Base-by-base conservation (phyloP, 2,329 filamentous ascomycete genomes). In the Didymella keratinophila region DNA sequence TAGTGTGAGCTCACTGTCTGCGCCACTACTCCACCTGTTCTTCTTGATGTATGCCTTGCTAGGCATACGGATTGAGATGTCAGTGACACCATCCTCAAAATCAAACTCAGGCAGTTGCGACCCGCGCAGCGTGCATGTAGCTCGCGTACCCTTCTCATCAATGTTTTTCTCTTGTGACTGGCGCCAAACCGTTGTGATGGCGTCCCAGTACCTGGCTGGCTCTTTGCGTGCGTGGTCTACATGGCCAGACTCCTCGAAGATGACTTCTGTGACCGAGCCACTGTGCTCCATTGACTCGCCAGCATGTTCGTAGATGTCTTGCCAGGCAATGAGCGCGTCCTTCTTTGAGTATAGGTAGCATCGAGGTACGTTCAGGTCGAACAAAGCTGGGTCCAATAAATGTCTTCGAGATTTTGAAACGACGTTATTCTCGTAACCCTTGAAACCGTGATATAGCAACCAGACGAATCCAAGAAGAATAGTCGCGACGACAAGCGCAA, bases 161-260 rank as follows among this genome's bases (percentile, higher is more conserved):
- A 21, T 14, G 2, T 42, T 30, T 20, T 37, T 44, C 34, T 50
- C 28, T 30, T 52, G 60, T 30, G 18, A 21, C n/a, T 53, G 32
- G 11, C 51, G 54, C 69, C 69, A 71, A 14, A 64, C 67, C 25
- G 49, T 54, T 3, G 54, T 49, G 4, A 78, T 63, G 21, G 69
- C 65, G 32, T 61, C 51, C 86, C 86, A 89, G 68, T 89, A 89
- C 64, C 83, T 74, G 41, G 80, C 79, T 0, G 83, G 81, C 50
- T 86, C 80, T 66, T 78, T 67, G 18, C 82, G 78, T 78, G 87
- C 84, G 64, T 89, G 85, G 0, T 82, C 84, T 10, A 87, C 86
- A 70, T 89, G 87, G 0, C 79, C 78, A 27, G 82, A 85, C 1
- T 80, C 81, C 27, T 84, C 78, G 60, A 89, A 89, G 32, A 83